Evolutionary conservation across 345 rosid species (phyloP), one percentile per base, ranked within the genome.

Genomic region (Arabis hirsuta): DNA sequence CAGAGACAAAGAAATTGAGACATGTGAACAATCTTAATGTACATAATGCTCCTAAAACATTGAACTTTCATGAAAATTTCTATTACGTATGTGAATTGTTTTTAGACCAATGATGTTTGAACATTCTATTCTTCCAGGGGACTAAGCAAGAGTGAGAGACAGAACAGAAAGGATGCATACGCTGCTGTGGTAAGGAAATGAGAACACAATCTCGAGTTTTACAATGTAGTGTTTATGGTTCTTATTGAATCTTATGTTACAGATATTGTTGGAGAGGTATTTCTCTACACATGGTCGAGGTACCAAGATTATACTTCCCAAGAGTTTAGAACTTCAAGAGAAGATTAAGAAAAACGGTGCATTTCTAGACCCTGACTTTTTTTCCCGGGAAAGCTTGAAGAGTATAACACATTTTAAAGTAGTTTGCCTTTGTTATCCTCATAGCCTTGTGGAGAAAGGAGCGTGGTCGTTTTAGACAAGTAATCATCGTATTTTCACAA

Each of bases 241-340:
- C 38, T 69, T 27, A 63, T 36, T 2, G 43, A 43, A 22, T 43
- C 13, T 58, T 9, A 73, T 20, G 24, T 58, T 85, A 76, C 81
- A 91, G 98, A 84, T 94, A 84, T 79, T 91, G 56, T 72, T 94
- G 24, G 92, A 94, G 82, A 89, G 97, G 81, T 94, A 89, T 32
- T 94, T 88, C 72, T 81, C 83, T 41, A 42, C 74, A 46, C 86
- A 70, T 9, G 96, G 97, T 12, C 69, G 76, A 73, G 89, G 79
- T 62, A 43, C 79, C 1, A 92, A 94, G 79, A 88, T 91, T 19
- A 87, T 94, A 27, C 69, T 91, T 67, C 97, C 98, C 32, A 89
- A 87, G 79, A 80, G 80, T 71, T 36, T 71, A 48, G 84, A 84
- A 42, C 82, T 94, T 67, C 97, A 80, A 76, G 97, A 91, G 61